These are phyloP conservation scores for Dinochytrium kinnereticum DNA, from an alignment of 371 early-diverging fungal genomes.

Conservation along the genomic window DNA sequence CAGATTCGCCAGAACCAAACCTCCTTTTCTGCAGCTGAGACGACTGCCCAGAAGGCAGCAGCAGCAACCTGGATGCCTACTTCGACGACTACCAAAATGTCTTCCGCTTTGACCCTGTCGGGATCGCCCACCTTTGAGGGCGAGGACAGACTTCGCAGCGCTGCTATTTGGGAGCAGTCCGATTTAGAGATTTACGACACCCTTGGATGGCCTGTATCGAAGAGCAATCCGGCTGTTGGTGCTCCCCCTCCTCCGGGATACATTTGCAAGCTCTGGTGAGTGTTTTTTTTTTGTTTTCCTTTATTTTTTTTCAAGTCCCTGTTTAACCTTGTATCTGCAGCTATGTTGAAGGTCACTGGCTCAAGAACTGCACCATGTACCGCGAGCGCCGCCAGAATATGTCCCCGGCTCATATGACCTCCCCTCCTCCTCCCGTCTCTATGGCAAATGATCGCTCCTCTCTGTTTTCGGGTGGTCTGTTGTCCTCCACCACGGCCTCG, in stretches of 20 bases:
- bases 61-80: not conserved
- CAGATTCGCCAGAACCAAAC: not conserved
- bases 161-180: not conserved
- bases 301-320: not conserved
- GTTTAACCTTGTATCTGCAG: conserved; percentile 8
- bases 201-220: not conserved
- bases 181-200: not conserved
- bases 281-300: not conserved
- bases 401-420: not conserved
- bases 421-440: not conserved
- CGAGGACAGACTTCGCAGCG: not conserved
- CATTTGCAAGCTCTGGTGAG: conserved; percentile 46
- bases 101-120: not conserved
- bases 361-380: conserved; percentile 43
- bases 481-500: not conserved
- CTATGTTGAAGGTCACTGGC: conserved; percentile 46
- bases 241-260: conserved; percentile 34
- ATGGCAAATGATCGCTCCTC: not conserved
- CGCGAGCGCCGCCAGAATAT: conserved; percentile 24
- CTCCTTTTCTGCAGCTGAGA: not conserved
- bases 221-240: not conserved
- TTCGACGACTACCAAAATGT: not conserved
- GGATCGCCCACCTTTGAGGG: not conserved
- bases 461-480: not conserved
- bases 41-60: not conserved